phyloP scores from a whole-genome alignment of 179 eudicot genomes.

The Spergularia azorica region DNA sequence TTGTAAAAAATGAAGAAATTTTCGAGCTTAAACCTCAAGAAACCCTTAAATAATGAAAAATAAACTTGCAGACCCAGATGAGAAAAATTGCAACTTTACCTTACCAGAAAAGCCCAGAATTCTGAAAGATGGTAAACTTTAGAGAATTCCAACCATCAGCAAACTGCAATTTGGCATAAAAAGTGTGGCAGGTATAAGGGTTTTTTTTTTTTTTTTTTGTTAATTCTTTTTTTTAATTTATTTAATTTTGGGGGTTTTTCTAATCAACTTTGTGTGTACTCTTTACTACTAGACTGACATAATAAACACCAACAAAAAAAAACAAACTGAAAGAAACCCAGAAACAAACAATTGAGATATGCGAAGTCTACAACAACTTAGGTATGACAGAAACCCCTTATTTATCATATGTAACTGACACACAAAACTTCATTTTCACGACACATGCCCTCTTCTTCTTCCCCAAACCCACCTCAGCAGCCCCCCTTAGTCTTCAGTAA shows the following conservation, averaged over 20 bases:
- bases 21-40: no score
- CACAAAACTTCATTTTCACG: not conserved
- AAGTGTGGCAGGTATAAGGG: constrained; percentile 17
- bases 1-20: not conserved
- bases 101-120: constrained; percentile 17
- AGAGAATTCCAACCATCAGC: constrained; percentile 22
- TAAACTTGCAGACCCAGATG: constrained; percentile 19
- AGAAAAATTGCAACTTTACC: constrained; percentile 24
- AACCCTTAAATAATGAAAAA: no score
- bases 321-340: not conserved
- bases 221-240: no score
- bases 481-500: no score
- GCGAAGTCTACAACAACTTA: not conserved
- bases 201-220: not conserved
- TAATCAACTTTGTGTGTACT: not conserved
- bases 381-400: not conserved
- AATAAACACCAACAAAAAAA: not conserved
- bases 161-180: constrained; percentile 24
- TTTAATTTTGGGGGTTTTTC: no score
- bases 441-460: constrained; percentile 28
- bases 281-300: not conserved
- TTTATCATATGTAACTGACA: constrained; percentile 1
- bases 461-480: not conserved
- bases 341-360: not conserved
- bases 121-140: constrained; percentile 4